Conservation (phyloP, 2,329 filamentous ascomycete species). For the Grosmannia huntii region DNA sequence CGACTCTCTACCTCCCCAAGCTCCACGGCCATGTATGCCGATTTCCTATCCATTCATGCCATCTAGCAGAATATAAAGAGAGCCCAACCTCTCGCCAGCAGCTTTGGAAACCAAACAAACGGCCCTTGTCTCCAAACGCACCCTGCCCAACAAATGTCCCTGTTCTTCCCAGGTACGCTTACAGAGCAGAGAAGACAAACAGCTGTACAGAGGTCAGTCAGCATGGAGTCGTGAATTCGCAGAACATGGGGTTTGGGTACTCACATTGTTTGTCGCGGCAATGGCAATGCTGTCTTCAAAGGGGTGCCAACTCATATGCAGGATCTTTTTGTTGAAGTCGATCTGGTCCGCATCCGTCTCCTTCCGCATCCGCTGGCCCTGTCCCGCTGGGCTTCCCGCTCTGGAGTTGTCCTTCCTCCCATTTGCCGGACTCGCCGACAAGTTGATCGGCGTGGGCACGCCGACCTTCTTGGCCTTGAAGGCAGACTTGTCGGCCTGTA, state of each 20-base stretch:
- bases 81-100: not conserved
- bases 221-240: not conserved
- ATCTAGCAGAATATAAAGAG: not conserved
- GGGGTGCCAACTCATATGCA: slow-evolving; percentile 99
- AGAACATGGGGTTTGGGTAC: slow-evolving; percentile 20
- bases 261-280: slow-evolving; percentile 97
- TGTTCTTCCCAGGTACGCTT: not conserved
- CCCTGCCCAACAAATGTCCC: not conserved
- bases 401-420: slow-evolving; percentile 82
- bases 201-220: not conserved
- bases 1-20: not conserved
- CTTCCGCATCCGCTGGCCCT: slow-evolving; percentile 92
- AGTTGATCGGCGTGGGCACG: slow-evolving; percentile 92
- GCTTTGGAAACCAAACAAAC: not conserved
- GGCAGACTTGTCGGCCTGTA: slow-evolving; percentile 96
- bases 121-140: not conserved
- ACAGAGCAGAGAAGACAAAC: slow-evolving; percentile 6
- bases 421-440: slow-evolving; percentile 58
- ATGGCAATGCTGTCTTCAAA: slow-evolving; percentile 99
- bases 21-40: not conserved
- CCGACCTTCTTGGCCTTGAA: slow-evolving; percentile 99
- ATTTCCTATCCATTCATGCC: slow-evolving; percentile 2
- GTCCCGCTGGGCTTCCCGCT: slow-evolving; percentile 73
- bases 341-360: slow-evolving; percentile 99
- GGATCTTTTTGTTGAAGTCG: slow-evolving; percentile 99